Percentiles rank a stretch among this genome's conserved stretches.
Evolutionary conservation across 116 monocot species (phyloP).

Genomic region (Posidonia oceanica): DNA sequence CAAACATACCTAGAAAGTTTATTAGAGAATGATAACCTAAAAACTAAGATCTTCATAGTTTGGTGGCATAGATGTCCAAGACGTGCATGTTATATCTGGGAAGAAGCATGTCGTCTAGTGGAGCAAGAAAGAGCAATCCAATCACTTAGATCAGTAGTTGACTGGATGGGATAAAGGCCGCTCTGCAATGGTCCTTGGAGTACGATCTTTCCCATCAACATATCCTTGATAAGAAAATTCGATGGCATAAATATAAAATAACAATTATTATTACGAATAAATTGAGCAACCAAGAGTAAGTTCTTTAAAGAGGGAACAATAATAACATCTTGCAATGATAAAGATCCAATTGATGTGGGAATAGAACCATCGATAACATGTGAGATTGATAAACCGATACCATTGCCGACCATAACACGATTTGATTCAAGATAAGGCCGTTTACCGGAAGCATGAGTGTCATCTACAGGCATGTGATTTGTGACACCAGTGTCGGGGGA

Average conservation of each 20-base stretch:
- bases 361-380: neutral
- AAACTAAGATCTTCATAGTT: neutral
- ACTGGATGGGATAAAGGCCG: neutral
- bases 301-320: neutral
- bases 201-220: neutral
- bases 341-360: neutral
- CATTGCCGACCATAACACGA: neutral
- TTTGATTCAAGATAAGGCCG: neutral
- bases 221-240: neutral
- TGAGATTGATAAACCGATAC: neutral
- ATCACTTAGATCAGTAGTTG: neutral
- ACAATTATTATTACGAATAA: neutral
- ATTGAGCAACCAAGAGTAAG: neutral
- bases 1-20: neutral
- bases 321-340: neutral
- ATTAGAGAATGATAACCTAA: neutral
- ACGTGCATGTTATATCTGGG: neutral
- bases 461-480: neutral
- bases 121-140: neutral
- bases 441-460: neutral
- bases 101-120: neutral
- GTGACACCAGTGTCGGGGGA: neutral
- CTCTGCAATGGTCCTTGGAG: neutral
- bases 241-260: neutral
- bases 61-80: slow-evolving; percentile 1